Evolutionary conservation across 2,329 filamentous ascomycete species (phyloP), one percentile per base, ranked within the genome.

Genomic region (Cyphellophora attinorum): DNA sequence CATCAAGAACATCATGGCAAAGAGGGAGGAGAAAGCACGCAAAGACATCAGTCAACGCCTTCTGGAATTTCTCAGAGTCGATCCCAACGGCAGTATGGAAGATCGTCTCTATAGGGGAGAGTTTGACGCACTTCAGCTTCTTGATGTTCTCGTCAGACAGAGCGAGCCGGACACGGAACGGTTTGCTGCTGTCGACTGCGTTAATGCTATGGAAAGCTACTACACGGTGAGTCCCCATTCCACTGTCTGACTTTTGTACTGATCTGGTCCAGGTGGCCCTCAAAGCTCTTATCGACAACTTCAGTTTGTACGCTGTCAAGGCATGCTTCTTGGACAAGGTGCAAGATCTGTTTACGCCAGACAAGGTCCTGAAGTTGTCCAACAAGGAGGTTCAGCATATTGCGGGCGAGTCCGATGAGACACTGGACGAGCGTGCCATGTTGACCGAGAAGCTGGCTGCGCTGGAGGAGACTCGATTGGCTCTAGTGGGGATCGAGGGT

Each of bases 241-340:
- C 34, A 6, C 12, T 13, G 16, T 6, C 18, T 16, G 11, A n/a
- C 21, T 25, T 25, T 25, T 25, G 21, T 8, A 8, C 21, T 25
- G n/a, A 25, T n/a, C 12, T 11, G 29, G 52, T 51, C 33, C 27
- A 66, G 61, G 59, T 63, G 47, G 59, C 62, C 2, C 51, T 62
- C 3, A 45, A 60, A 10, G 64, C 59, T 0, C 68, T 72, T 31
- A 54, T 63, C 3, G 62, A 72, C 3, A 68, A 68, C 13, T 51
- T 72, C 6, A 55, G 62, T 12, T 67, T 59, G n/a, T 52, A 70
- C 1, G 67, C 59, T 0, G 53, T 68, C 1, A 68, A 72, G 42
- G 64, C 62, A 19, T 69, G 64, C 29, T 58, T 73, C 1, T 48
- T 72, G 0, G 47, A 37, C 1, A 55, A 62, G 2, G 38, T 72